These are phyloP conservation scores for cucumber (Cucumis sativus) DNA, from an alignment of 306 rosid species.

Conservation along the genomic window Cucumber_9930_V3 NC_026656.2:6576501-6577000, in stretches of 20 bases:
- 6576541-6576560: constrained; percentile 83
- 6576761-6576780: constrained; percentile 4
- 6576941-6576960: not conserved
- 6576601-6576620: constrained; percentile 61
- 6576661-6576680: constrained; percentile 37
- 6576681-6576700: constrained; percentile 61
- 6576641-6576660: constrained; percentile 54
- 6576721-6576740: constrained; percentile 63
- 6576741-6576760: not conserved
- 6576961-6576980: not conserved
- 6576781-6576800: not conserved
- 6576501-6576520: constrained; percentile 55
- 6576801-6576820: constrained; percentile 1
- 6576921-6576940: constrained; percentile 1
- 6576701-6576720: constrained; percentile 80
- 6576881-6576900: constrained; percentile 87
- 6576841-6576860: constrained; percentile 91
- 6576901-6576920: constrained; percentile 57
- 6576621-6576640: constrained; percentile 63
- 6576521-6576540: constrained; percentile 77
- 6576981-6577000: not conserved
- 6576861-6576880: constrained; percentile 92
- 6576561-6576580: constrained; percentile 92
- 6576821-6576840: constrained; percentile 90
- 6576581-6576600: constrained; percentile 93